These are phyloP conservation scores for Apiospora pterosperma DNA, from an alignment of 2,329 filamentous ascomycete genomes.

Conservation along the genomic window DNA sequence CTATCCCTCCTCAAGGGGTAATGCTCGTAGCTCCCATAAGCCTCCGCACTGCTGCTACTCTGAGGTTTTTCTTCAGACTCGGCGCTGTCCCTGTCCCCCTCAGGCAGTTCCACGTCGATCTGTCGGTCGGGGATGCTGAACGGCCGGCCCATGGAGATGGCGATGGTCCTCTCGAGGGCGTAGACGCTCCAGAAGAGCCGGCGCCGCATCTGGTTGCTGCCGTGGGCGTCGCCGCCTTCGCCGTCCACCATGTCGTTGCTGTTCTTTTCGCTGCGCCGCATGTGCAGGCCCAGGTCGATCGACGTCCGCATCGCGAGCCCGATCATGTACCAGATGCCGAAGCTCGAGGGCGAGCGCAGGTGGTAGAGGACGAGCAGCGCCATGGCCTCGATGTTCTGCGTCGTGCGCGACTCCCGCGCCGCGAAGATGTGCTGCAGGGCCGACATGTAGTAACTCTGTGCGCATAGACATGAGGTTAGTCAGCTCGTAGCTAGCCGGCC, in stretches of 20 bases:
- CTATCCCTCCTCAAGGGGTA: not conserved
- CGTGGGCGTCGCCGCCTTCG: too few species aligned
- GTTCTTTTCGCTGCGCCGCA: slow-evolving; percentile 38
- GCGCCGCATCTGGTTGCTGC: slow-evolving; percentile 40
- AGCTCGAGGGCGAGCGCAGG: slow-evolving; percentile 45
- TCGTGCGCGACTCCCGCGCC: slow-evolving; percentile 43
- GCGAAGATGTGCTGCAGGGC: slow-evolving; percentile 46
- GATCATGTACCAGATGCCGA: slow-evolving; percentile 52
- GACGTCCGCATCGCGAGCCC: slow-evolving; percentile 50
- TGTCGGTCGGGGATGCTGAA: slow-evolving; percentile 48
- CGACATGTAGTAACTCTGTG: slow-evolving; percentile 43
- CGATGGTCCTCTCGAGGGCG: slow-evolving; percentile 45
- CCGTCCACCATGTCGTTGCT: slow-evolving; percentile 29
- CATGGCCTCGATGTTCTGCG: slow-evolving; percentile 51
- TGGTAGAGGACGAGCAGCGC: slow-evolving; percentile 48
- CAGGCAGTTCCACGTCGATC: slow-evolving; percentile 46
- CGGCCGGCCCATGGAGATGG: slow-evolving; percentile 46
- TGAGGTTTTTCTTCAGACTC: not conserved
- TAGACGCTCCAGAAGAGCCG: slow-evolving; percentile 51
- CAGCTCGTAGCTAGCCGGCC: too few species aligned
- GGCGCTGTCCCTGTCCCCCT: slow-evolving; percentile 22
- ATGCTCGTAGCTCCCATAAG: not conserved
- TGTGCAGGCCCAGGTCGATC: slow-evolving; percentile 48
- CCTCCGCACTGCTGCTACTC: not conserved
- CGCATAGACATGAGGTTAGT: not conserved